Conservation (phyloP, 2,329 filamentous ascomycete species). For the Trichoderma sp. region DNA sequence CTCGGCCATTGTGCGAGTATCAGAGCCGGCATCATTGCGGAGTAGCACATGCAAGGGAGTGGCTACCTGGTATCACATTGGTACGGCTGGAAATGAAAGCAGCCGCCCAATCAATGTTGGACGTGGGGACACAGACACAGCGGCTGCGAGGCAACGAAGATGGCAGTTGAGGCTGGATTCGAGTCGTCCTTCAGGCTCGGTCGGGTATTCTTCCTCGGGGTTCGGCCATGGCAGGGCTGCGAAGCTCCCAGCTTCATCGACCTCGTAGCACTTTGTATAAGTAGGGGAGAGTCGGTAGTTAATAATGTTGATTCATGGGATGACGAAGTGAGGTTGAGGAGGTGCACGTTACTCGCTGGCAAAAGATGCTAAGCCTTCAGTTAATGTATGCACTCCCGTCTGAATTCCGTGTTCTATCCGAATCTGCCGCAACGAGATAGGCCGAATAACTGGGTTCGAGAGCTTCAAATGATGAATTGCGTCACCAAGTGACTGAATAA, state of each 20-base stretch:
- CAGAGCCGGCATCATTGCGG: background rate
- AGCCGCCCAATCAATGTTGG: background rate
- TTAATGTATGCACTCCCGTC: background rate
- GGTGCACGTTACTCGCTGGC: no score
- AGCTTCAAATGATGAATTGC: constrained; percentile 24
- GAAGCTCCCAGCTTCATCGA: background rate
- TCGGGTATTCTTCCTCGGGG: background rate
- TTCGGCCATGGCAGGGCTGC: no score
- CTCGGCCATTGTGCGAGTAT: background rate
- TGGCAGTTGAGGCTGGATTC: background rate
- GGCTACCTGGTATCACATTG: background rate
- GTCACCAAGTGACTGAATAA: constrained; percentile 22
- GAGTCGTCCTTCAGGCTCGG: background rate
- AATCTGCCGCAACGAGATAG: constrained; percentile 24
- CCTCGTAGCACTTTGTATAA: background rate
- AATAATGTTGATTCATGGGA: no score
- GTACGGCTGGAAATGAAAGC: background rate
- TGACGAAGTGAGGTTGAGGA: no score
- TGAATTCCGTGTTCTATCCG: constrained; percentile 10
- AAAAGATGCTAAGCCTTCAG: background rate
- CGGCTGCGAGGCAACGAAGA: background rate
- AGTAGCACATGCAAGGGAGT: background rate
- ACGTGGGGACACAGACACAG: background rate
- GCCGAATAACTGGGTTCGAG: constrained; percentile 18
- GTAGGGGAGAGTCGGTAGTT: no score